Evolutionary conservation across 176 grass and related monocot species (phyloP).

Genomic region (Tillandsia fasciculata): DNA sequence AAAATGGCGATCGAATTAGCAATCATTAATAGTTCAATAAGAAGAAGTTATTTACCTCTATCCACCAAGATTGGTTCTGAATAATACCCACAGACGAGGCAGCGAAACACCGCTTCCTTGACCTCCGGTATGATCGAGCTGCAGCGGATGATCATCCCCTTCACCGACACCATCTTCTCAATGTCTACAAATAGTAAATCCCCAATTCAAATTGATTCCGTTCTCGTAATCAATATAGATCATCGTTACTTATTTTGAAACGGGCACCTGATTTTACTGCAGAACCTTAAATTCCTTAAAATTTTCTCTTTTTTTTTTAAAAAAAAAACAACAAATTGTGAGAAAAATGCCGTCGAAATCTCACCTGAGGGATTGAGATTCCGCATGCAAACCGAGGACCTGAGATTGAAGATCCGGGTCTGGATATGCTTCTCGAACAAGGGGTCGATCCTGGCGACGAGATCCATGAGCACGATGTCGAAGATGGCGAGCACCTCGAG

Average conservation of each 20-base stretch:
- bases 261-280: no score
- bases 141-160: conserved; percentile 93
- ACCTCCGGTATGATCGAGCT: conserved; percentile 94
- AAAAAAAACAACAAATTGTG: background rate
- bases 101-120: conserved; percentile 87
- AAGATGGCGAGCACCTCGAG: conserved; percentile 98
- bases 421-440: conserved; percentile 96
- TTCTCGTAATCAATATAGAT: no score
- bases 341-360: background rate
- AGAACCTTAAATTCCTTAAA: no score
- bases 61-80: conserved; percentile 90
- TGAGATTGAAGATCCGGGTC: conserved; percentile 91
- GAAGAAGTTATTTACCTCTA: conserved; percentile 43
- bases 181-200: conserved; percentile 42
- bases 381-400: conserved; percentile 76
- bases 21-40: background rate
- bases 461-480: conserved; percentile 95
- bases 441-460: conserved; percentile 84
- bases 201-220: background rate
- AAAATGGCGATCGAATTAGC: no score
- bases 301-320: no score
- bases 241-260: background rate
- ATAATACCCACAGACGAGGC: conserved; percentile 83
- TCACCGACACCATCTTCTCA: conserved; percentile 94
- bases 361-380: conserved; percentile 92